Percentiles rank a stretch among this genome's conserved stretches.
phyloP scores from a whole-genome alignment of 371 early-diverging fungal genomes.

The Actinomortierella wolfii region DNA sequence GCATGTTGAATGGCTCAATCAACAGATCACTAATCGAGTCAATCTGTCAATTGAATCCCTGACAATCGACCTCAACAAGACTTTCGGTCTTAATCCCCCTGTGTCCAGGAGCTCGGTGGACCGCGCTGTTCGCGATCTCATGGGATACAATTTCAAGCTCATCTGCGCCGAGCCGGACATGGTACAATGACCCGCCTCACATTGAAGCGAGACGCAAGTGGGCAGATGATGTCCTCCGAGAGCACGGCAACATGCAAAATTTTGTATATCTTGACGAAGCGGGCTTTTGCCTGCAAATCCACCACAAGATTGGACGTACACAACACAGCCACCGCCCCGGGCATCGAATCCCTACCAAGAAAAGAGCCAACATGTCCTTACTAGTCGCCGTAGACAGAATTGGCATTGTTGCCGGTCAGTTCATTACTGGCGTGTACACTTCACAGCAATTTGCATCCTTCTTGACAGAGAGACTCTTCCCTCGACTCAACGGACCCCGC shows the following conservation, averaged over 20 bases:
- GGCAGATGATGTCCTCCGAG: neutral
- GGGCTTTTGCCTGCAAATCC: neutral
- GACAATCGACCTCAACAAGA: no score
- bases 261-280: neutral
- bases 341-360: neutral
- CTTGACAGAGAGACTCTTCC: neutral
- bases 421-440: neutral
- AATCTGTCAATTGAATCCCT: no score
- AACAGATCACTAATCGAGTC: no score
- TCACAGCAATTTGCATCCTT: neutral
- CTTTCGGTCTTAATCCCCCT: no score
- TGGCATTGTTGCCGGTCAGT: neutral
- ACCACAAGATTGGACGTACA: neutral
- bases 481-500: neutral
- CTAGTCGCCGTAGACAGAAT: neutral
- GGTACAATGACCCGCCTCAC: neutral
- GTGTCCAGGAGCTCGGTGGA: no score
- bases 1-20: no score
- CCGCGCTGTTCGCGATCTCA: no score
- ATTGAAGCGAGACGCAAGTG: neutral
- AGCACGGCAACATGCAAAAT: neutral
- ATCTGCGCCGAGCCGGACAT: constrained; percentile 1
- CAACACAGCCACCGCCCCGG: neutral
- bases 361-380: neutral
- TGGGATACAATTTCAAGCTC: constrained; percentile 11